Percentiles rank a stretch among this genome's conserved stretches.
These are phyloP conservation scores for Heliocybe sulcata DNA, from an alignment of 1,284 basidiomycete genomes.

Conservation along the genomic window DNA sequence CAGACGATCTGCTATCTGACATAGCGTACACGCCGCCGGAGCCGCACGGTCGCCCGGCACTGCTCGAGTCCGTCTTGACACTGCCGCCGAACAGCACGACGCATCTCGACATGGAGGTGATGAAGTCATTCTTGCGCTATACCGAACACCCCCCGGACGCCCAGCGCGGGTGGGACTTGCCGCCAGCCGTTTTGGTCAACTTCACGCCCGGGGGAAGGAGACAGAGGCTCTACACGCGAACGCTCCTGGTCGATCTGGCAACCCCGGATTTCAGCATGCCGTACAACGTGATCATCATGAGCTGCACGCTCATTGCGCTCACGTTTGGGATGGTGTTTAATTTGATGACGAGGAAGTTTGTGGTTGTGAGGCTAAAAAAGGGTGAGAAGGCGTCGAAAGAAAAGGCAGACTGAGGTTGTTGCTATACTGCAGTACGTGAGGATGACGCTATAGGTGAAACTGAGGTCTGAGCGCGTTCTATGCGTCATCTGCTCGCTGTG, in stretches of 20 bases:
- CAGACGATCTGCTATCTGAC: conserved; percentile 53
- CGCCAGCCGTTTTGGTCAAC: conserved; percentile 53
- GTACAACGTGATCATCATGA: conserved; percentile 98
- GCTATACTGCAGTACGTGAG: neutral
- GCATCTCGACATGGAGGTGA: conserved; percentile 66
- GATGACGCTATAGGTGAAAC: too few relatives aligned
- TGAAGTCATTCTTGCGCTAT: conserved; percentile 86
- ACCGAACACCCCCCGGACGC: conserved; percentile 96
- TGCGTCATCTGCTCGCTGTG: too few relatives aligned
- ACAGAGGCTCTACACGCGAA: conserved; percentile 67
- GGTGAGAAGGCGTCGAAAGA: neutral
- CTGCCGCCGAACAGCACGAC: conserved; percentile 65
- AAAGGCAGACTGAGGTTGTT: neutral
- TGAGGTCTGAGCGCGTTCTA: too few relatives aligned
- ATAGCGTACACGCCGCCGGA: conserved; percentile 64
- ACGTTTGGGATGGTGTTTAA: conserved; percentile 95
- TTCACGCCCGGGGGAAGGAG: conserved; percentile 5
- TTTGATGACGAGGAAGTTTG: conserved; percentile 73
- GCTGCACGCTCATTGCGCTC: conserved; percentile 84
- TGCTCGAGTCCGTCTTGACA: conserved; percentile 65
- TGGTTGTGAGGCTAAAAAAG: conserved; percentile 31
- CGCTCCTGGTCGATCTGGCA: conserved; percentile 83
- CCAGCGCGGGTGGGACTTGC: conserved; percentile 90
- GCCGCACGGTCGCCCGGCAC: conserved; percentile 66
- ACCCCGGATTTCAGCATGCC: conserved; percentile 99